A percentile compares a stretch with the other conserved stretches of the same genome.
Evolutionary conservation across 129 eudicot species (phyloP).

Genomic region (Silybum marianum): DNA sequence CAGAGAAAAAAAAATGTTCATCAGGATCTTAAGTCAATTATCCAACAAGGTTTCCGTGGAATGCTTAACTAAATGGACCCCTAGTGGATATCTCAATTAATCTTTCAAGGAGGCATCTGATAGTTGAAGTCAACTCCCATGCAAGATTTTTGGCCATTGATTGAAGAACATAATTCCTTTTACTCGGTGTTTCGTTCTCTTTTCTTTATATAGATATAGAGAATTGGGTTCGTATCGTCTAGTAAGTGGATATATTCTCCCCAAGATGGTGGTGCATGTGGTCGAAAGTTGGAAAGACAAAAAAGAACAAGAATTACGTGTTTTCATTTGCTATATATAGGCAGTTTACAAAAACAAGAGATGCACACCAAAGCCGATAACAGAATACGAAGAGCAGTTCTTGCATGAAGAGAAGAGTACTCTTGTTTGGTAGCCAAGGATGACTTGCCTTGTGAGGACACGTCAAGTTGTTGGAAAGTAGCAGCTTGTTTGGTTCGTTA

Average conservation of each 20-base stretch:
- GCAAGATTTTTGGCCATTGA: neutral
- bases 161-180: slow-evolving; percentile 16
- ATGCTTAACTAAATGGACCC: neutral
- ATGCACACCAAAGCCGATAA: neutral
- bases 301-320: slow-evolving; percentile 1
- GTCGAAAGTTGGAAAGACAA: slow-evolving; percentile 4
- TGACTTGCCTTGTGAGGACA: neutral
- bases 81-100: neutral
- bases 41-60: slow-evolving; percentile 1
- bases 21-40: neutral
- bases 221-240: slow-evolving; percentile 15
- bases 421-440: slow-evolving; percentile 8
- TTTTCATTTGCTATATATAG: slow-evolving; percentile 15
- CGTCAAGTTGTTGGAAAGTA: slow-evolving; percentile 9
- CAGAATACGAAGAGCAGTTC: slow-evolving; percentile 13
- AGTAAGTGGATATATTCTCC: slow-evolving; percentile 15
- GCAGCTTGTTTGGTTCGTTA: slow-evolving; percentile 7
- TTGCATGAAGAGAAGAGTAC: slow-evolving; percentile 27
- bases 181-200: neutral
- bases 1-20: neutral
- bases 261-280: neutral
- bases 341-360: neutral
- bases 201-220: slow-evolving; percentile 3
- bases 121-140: slow-evolving; percentile 16
- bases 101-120: slow-evolving; percentile 1